phyloP scores from a whole-genome alignment of 805 yeast species.

The Hanseniaspora thailandica region DNA sequence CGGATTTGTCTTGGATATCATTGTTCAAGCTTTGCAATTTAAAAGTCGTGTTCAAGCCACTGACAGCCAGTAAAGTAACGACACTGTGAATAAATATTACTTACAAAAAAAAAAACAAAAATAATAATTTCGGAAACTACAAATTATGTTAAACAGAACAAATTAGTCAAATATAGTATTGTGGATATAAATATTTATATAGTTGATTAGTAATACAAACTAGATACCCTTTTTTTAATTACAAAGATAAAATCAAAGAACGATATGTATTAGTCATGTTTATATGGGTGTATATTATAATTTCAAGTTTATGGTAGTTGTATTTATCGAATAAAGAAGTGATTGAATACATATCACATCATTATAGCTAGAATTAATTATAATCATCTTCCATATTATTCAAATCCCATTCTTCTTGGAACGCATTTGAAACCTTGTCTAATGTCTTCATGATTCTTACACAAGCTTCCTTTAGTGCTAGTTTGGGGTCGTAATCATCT shows the following conservation, averaged over 20 bases:
- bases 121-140: constrained; percentile 2
- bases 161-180: neutral
- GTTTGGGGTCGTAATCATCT: constrained; percentile 85
- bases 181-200: neutral
- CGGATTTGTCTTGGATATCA: constrained; percentile 38
- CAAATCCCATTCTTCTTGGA: constrained; percentile 86
- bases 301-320: too few relatives aligned
- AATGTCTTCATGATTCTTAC: constrained; percentile 69
- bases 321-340: too few relatives aligned
- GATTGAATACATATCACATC: neutral
- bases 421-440: constrained; percentile 60
- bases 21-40: constrained; percentile 52
- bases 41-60: constrained; percentile 25
- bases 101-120: neutral
- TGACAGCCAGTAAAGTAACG: constrained; percentile 8
- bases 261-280: neutral
- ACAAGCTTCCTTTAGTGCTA: constrained; percentile 84
- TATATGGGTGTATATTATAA: too few relatives aligned
- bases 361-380: constrained; percentile 16
- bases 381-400: constrained; percentile 51
- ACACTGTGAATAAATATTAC: neutral
- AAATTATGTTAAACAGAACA: neutral
- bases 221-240: neutral
- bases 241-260: neutral
- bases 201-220: neutral